Base-by-base conservation (phyloP, 768 basidiomycete genomes). In the Nidularia sp. region DNA sequence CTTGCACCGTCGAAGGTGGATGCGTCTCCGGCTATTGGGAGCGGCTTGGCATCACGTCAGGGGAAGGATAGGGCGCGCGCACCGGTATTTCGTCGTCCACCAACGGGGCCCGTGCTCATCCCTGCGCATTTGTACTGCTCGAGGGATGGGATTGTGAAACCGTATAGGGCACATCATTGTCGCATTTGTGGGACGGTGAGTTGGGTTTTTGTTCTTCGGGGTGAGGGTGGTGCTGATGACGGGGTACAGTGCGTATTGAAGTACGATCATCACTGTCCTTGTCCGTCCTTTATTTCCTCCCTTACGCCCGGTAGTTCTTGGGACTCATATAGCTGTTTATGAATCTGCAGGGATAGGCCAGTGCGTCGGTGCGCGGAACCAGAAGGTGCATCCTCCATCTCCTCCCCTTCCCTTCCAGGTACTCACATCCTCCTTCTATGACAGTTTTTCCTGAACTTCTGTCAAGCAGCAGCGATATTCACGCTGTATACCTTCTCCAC, bases 241-340 rank as follows among this genome's bases (percentile, higher is more conserved):
- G 43, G 25, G 25, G n/a, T 45, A 12, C 56, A 92, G 87, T 93
- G 92, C 60, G 75, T 93, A 5, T 64, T 94, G 45, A 86, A 83
- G 64, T 93, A 85, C 57, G 91, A 94, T 62, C 91, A 94, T 67
- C 92, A 94, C 62, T 94, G 91, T 69, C 91, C 91, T 47, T 93
- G 89, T 90, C 65, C 57, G 85, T 72, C 3, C 6, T 5, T 15
- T 25, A 4, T 29, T 42, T 36, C 29, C 51, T 49, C 41, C 10
- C 45, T 51, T 48, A 29, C 9, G 41, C 39, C 39, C 39, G 39
- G 15, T 41, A 5, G 15, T 18, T 5, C 15, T 12, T 3, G 39
- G 47, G 22, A 33, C 22, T 9, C 7, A 46, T 43, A 41, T 36
- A 34, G 42, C 33, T 5, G 54, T 49, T n/a, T 39, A 52, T 31